Evolutionary conservation across 306 rosid species (phyloP), one percentile per base, ranked within the genome.

Genomic region (Lathyrus tuberosus): DNA sequence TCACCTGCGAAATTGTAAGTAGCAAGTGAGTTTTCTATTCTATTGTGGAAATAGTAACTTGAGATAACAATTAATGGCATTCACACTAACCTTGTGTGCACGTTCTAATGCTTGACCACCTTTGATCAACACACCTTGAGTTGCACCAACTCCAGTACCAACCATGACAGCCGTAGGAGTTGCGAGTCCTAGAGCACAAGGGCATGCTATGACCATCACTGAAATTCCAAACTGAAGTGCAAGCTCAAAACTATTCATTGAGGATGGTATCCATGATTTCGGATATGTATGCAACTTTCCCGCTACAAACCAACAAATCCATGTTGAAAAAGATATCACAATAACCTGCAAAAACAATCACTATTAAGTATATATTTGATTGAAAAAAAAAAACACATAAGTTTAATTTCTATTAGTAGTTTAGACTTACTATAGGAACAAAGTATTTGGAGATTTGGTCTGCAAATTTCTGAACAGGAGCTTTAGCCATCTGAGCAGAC

Each of bases 151-250:
- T 28, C 97, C 96, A 3, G 96, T 91, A 26, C 97, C 97, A 49
- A 91, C 97, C 97, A 91, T 89, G 47, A 91, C 90, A 0, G 97
- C 96, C 0, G 97, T 91, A 2, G 97, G 97, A 63, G 97, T 91
- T 24, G 96, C 97, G 14, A 91, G 87, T 74, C 97, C 97, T 28
- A 89, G 80, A 51, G 97, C 96, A 86, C 97, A 91, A 73, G 97
- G 97, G 72, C 97, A 91, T 10, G 97, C 97, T 72, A 89, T 91
- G 75, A 91, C 97, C 91, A 91, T 88, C n/a, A 88, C 94, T 2
- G 96, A 87, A 12, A 91, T 91, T 31, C 96, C 97, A 68, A 91
- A 91, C 77, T 91, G 94, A 43, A 91, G 94, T 22, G 97, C 91
- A 60, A 91, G 90, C 86, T 91, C 97, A 59, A 87, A 89, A 73